Evolutionary conservation across 495 filamentous ascomycete species (phyloP).

Genomic region (Hypomontagnella submonticulosa): DNA sequence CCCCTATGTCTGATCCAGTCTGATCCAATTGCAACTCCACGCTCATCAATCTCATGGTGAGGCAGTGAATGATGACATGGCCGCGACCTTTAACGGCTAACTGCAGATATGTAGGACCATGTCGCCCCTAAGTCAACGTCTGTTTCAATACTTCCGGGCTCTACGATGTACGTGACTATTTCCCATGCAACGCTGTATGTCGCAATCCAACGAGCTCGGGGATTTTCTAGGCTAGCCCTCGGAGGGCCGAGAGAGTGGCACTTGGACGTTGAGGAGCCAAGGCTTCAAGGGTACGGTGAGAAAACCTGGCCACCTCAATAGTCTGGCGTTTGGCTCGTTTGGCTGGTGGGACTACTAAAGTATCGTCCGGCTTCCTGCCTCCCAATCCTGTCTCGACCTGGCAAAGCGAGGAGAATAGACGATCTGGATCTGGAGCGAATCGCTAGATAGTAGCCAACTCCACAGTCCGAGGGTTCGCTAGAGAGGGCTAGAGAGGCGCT

Average conservation of each 20-base stretch:
- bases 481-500: constrained; percentile 23
- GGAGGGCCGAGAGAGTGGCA: constrained; percentile 31
- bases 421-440: constrained; percentile 41
- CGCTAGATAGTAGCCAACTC: constrained; percentile 15
- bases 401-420: constrained; percentile 18
- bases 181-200: constrained; percentile 40
- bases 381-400: constrained; percentile 8
- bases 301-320: constrained; percentile 37
- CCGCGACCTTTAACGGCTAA: constrained; percentile 34
- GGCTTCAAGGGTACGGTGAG: constrained; percentile 6
- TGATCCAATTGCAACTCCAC: constrained; percentile 38
- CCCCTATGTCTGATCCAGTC: constrained; percentile 21
- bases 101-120: constrained; percentile 41
- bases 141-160: constrained; percentile 36
- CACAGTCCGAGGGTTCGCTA: constrained; percentile 24
- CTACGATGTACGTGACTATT: constrained; percentile 5
- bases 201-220: constrained; percentile 32
- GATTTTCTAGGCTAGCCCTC: constrained; percentile 23
- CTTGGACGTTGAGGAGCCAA: constrained; percentile 12
- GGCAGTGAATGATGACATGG: constrained; percentile 38
- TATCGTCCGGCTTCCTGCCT: constrained; percentile 14
- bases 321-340: constrained; percentile 5
- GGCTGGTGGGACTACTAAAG: constrained; percentile 12
- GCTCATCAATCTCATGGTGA: constrained; percentile 43
- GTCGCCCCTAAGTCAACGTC: constrained; percentile 36